These are phyloP conservation scores for Zea luxurians DNA, from an alignment of 176 grass and related monocot genomes.

Conservation along the genomic window DNA sequence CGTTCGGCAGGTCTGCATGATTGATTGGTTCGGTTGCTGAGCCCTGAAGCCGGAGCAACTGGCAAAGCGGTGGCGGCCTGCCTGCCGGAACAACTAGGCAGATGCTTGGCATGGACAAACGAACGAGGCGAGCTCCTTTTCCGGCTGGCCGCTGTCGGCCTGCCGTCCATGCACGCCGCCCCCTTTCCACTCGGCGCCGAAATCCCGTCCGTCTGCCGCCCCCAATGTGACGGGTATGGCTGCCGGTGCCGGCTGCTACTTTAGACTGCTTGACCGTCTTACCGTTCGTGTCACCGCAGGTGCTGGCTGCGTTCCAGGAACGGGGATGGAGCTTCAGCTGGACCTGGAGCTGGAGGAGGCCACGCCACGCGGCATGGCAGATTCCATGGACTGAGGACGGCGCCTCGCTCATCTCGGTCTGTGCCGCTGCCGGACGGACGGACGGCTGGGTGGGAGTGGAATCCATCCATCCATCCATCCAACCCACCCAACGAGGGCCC, in stretches of 20 bases:
- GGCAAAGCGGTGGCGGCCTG: not conserved
- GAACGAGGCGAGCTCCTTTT: not conserved
- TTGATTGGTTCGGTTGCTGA: not conserved
- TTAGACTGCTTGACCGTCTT: constrained; percentile 16
- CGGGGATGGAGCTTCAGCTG: no score
- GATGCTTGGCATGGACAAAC: not conserved
- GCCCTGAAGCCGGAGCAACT: no score
- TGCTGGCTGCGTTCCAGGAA: not conserved
- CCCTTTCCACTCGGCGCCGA: constrained; percentile 26
- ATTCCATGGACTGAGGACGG: no score
- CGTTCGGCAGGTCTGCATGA: constrained; percentile 49
- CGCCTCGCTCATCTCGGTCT: no score
- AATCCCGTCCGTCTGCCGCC: not conserved
- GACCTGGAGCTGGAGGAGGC: no score
- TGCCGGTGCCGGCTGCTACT: constrained; percentile 17
- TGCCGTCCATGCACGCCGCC: not conserved
- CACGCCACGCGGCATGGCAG: no score
- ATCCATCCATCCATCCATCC: no score
- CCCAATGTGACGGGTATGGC: not conserved
- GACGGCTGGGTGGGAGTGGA: no score
- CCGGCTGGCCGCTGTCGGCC: not conserved
- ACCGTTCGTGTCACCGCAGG: no score
- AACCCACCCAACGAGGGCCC: no score
- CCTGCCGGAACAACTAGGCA: not conserved
- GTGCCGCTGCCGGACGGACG: no score